Conservation (phyloP, 345 rosid genomes). For the Noccaea caerulescens region DNA sequence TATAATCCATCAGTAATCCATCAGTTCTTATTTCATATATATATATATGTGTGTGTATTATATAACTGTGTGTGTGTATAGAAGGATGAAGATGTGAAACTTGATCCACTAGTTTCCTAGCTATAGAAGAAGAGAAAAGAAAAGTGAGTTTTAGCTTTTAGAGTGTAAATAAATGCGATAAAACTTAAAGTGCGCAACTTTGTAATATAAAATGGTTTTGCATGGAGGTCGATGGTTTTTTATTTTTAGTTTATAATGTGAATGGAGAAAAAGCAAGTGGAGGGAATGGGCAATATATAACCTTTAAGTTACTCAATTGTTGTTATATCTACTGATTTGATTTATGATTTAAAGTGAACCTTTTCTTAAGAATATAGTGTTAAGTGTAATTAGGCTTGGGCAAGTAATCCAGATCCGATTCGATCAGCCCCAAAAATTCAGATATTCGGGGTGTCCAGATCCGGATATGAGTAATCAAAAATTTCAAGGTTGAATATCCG, state of each 20-base stretch:
- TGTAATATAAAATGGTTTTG: slow-evolving; percentile 36
- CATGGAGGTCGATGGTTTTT: slow-evolving; percentile 37
- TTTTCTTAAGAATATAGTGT: neutral
- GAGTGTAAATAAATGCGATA: slow-evolving; percentile 35
- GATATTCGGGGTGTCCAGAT: too few relatives aligned
- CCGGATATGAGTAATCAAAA: too few relatives aligned
- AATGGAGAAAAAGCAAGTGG: slow-evolving; percentile 19
- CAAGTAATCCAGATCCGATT: too few relatives aligned
- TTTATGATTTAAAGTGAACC: neutral
- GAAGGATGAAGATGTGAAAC: slow-evolving; percentile 16
- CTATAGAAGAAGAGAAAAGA: slow-evolving; percentile 27
- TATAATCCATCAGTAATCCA: neutral
- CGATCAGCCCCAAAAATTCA: too few relatives aligned
- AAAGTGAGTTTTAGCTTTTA: slow-evolving; percentile 40
- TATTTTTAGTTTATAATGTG: neutral
- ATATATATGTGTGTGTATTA: neutral
- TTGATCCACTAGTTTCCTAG: slow-evolving; percentile 38
- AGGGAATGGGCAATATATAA: slow-evolving; percentile 39
- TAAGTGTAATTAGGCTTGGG: neutral
- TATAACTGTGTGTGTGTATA: neutral
- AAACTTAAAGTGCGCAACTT: slow-evolving; percentile 18
- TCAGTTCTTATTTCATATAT: neutral
- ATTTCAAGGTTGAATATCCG: too few relatives aligned
- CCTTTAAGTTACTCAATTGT: slow-evolving; percentile 11
- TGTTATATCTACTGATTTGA: slow-evolving; percentile 23